Percentiles rank a stretch among this genome's conserved stretches.
Evolutionary conservation across 2,329 filamentous ascomycete genomes (phyloP).

Genomic region (Sporothrix protearum): DNA sequence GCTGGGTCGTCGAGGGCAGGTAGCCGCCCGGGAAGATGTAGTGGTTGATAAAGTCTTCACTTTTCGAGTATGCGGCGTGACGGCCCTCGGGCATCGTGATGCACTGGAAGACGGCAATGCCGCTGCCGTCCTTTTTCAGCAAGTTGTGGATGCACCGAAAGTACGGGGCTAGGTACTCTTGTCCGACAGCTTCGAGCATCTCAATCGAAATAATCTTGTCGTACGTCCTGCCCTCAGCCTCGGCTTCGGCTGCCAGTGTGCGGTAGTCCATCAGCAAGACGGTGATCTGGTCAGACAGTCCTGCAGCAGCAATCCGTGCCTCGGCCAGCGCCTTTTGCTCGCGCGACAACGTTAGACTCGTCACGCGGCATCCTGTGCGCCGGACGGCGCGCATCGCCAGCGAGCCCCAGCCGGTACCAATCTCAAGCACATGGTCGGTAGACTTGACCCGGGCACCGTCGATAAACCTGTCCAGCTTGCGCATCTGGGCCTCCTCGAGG

Average conservation of each 20-base stretch:
- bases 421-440: slow-evolving; percentile 68
- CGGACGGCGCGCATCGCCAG: slow-evolving; percentile 68
- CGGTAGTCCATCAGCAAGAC: slow-evolving; percentile 68
- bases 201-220: slow-evolving; percentile 74
- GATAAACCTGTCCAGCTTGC: slow-evolving; percentile 64
- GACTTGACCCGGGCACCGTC: slow-evolving; percentile 60
- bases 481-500: slow-evolving; percentile 63
- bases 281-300: slow-evolving; percentile 58
- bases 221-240: slow-evolving; percentile 49
- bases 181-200: slow-evolving; percentile 72
- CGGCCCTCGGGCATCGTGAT: slow-evolving; percentile 71
- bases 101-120: slow-evolving; percentile 69
- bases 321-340: slow-evolving; percentile 69
- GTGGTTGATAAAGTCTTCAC: slow-evolving; percentile 70
- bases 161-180: slow-evolving; percentile 64
- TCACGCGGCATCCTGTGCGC: slow-evolving; percentile 64
- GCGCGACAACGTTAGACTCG: slow-evolving; percentile 62
- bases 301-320: slow-evolving; percentile 58
- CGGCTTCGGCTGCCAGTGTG: slow-evolving; percentile 43
- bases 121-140: slow-evolving; percentile 62
- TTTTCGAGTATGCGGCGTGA: slow-evolving; percentile 62
- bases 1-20: slow-evolving; percentile 55
- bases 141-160: slow-evolving; percentile 62
- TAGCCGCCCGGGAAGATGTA: slow-evolving; percentile 80
- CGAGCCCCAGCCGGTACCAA: slow-evolving; percentile 72